These are phyloP conservation scores for Pyrenochaeta sp. DNA, from an alignment of 2,329 filamentous ascomycete species.

Conservation along the genomic window DNA sequence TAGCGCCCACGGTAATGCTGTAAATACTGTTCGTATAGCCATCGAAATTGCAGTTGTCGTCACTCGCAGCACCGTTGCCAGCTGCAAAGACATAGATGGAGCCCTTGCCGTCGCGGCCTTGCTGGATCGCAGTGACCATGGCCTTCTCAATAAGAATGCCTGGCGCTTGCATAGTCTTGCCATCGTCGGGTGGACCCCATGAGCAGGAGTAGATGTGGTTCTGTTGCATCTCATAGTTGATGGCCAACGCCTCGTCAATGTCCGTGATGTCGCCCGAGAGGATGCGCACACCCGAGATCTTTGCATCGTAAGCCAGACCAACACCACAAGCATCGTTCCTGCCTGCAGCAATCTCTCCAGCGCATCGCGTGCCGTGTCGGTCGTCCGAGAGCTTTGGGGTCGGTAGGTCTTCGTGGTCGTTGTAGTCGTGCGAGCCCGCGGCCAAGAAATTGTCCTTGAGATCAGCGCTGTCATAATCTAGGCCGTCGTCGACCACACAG, in stretches of 20 bases:
- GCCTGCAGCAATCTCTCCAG: constrained; percentile 92
- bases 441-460: constrained; percentile 94
- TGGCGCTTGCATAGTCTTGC: constrained; percentile 90
- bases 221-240: constrained; percentile 90
- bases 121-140: constrained; percentile 91
- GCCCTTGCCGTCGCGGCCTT: constrained; percentile 82
- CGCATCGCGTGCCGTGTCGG: constrained; percentile 90
- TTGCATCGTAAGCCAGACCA: constrained; percentile 93
- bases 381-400: constrained; percentile 86
- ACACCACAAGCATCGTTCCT: constrained; percentile 92
- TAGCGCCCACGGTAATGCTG: constrained; percentile 94
- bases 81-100: constrained; percentile 97
- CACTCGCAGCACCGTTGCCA: constrained; percentile 85
- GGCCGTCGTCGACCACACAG: constrained; percentile 93
- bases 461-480: constrained; percentile 96
- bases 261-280: constrained; percentile 90
- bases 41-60: constrained; percentile 99
- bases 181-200: constrained; percentile 96
- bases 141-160: constrained; percentile 87
- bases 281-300: constrained; percentile 90
- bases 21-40: constrained; percentile 99
- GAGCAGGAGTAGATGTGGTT: constrained; percentile 99
- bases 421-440: constrained; percentile 94
- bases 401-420: constrained; percentile 81
- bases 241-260: constrained; percentile 87